phyloP scores from a whole-genome alignment of 2,329 filamentous ascomycete species.

The Phoma sp. region DNA sequence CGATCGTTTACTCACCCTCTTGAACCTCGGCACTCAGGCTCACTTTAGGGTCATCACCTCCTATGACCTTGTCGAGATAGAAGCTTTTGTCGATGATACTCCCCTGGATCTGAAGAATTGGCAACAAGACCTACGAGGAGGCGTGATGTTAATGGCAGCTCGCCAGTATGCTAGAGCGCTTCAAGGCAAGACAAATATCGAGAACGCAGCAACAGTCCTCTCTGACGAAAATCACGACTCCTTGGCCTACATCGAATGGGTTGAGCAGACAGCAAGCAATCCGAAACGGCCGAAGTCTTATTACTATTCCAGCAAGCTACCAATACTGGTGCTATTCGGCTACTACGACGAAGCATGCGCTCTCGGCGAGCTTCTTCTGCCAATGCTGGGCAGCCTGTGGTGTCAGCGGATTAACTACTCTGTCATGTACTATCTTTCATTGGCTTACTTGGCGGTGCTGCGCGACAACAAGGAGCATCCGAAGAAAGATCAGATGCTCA shows the following conservation, averaged over 20 bases:
- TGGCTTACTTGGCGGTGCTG: conserved; percentile 52
- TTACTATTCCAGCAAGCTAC: conserved; percentile 66
- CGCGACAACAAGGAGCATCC: conserved; percentile 46
- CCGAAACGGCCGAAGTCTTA: conserved; percentile 70
- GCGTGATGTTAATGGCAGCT: conserved; percentile 70
- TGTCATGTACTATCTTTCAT: conserved; percentile 53
- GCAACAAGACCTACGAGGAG: conserved; percentile 74
- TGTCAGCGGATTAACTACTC: conserved; percentile 54
- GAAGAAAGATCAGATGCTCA: conserved; percentile 58
- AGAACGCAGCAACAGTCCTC: conserved; percentile 65
- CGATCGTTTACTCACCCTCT: conserved; percentile 74
- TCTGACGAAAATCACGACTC: conserved; percentile 72
- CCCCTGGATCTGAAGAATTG: conserved; percentile 77
- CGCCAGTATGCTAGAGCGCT: conserved; percentile 73
- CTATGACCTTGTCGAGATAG: conserved; percentile 73
- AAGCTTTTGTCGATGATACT: conserved; percentile 74
- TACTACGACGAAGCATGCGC: conserved; percentile 52
- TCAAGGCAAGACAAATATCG: conserved; percentile 73
- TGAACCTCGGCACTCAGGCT: conserved; percentile 73
- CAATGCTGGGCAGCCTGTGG: conserved; percentile 53
- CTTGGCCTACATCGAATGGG: conserved; percentile 60
- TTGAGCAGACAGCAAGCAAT: conserved; percentile 60
- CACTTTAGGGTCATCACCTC: conserved; percentile 73
- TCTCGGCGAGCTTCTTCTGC: conserved; percentile 52
- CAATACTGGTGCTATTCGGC: conserved; percentile 53